A percentile compares a stretch with the other conserved stretches of the same genome.
phyloP scores from a whole-genome alignment of 345 rosid genomes.

The Euclidium syriacum region DNA sequence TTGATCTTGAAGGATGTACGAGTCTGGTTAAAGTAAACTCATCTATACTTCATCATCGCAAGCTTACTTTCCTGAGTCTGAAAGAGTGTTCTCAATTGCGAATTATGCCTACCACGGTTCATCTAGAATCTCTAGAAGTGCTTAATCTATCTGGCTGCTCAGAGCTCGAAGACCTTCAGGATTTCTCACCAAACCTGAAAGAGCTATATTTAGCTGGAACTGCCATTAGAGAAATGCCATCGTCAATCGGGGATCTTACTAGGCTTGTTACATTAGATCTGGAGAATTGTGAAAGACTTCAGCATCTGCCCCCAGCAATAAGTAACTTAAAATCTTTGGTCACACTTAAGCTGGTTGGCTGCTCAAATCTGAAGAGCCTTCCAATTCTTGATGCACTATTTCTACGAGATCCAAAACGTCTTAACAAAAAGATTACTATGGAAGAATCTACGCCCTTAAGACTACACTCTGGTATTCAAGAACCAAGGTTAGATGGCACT shows the following conservation, averaged over 20 bases:
- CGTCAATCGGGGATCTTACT: not conserved
- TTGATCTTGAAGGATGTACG: not conserved
- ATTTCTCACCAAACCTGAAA: not conserved
- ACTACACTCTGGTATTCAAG: not conserved
- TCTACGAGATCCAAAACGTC: not conserved
- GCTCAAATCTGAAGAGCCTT: not conserved
- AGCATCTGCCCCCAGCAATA: not conserved
- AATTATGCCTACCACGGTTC: not conserved
- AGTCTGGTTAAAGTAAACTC: not conserved
- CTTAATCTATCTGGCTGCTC: not conserved
- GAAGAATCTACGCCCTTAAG: not conserved
- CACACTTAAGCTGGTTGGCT: not conserved
- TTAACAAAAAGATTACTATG: not conserved
- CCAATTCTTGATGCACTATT: not conserved
- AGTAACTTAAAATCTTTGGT: not conserved
- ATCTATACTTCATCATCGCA: not conserved
- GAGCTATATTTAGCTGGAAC: not conserved
- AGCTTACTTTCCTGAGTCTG: not conserved
- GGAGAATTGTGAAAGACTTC: not conserved
- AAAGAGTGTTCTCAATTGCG: not conserved
- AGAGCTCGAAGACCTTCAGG: not conserved
- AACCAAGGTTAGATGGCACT: not conserved
- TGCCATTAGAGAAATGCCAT: not conserved
- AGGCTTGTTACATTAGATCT: not conserved
- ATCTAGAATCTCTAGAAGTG: not conserved